Evolutionary conservation across 176 grass and related monocot genomes (phyloP), one percentile per base, ranked within the genome.

Genomic region (Metroxylon sagu): DNA sequence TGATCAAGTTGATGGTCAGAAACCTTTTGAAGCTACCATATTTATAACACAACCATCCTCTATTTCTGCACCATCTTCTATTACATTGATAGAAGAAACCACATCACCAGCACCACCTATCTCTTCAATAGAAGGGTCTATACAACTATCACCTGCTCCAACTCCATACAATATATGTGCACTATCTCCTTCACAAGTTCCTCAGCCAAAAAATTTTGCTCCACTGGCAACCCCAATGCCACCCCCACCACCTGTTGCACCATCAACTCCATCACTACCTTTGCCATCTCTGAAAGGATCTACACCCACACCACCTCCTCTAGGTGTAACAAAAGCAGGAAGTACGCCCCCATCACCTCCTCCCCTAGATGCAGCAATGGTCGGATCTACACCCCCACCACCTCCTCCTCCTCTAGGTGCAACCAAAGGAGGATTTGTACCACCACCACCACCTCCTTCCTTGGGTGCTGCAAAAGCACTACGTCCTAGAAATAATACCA

Each of bases 361-460:
- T 31, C 30, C 30, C 7, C 30, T 31, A 31, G 30, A 6, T 31
- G 7, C 7, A 31, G 5, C 5, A 31, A 31, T 6, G 1, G 5
- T 6, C 26, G 50, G 26, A 15, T 4, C 16, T 1, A 17, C 8
- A 31, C 64, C 73, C 14, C 0, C 50, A 18, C 53, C 72, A 4
- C 57, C 56, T 16, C 29, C 49, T 17, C 23, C 56, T 59, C 21
- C 29, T 19, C 3, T 52, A 21, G 6, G 10, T 35, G 6, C 51
- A 67, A 14, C 65, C 23, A n/a, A 26, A 66, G 65, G 59, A 48
- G 76, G 60, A 52, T 48, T 16, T 18, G 62, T 19, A 19, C 69
- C 69, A 18, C 77, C 63, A 49, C 76, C 76, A 48, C 84, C 79
- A 4, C 85, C 79, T 5, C 69, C 78, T 19, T 73, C 25, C 15